Base-by-base conservation (phyloP, 2,329 filamentous ascomycete species). In the Colletotrichum theobromicola region DNA sequence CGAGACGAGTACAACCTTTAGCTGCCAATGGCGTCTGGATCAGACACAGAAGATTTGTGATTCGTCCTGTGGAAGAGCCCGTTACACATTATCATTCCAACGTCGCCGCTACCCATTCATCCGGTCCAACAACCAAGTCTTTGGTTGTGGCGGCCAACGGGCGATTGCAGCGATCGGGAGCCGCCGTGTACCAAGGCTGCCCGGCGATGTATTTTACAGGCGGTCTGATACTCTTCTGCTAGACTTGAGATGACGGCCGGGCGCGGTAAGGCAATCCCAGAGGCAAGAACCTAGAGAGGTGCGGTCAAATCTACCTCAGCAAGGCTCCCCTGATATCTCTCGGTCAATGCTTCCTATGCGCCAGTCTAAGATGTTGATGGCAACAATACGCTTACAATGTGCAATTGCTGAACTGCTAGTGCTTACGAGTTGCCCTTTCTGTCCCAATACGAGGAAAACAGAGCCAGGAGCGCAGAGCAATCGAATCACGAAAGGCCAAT, bases 221-320 rank as follows among this genome's bases (percentile, higher is more conserved):
- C 61, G 24, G 62, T 21, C n/a, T 46, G 10, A 18, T 46, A 10
- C 18, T n/a, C 18, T 12, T n/a, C 37, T 46, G 9, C 18, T 18
- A 46, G n/a, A 46, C 18, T 46, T 46, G 9, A 21, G 37, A 46
- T 46, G 37, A n/a, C 18, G 37, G 18, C 37, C 18, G 18, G 37
- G 37, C 37, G 37, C 18, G 18, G 37, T 9, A 46, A 18, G 37
- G 37, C 37, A n/a, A 46, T 46, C 37, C 37, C 37, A 57, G 53
- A 21, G 26, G 32, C n/a, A 28, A 21, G 57, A 61, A 18, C n/a
- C 18, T 46, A n/a, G 37, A 46, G 34, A 55, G 58, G 28, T 57
- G 50, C 42, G 32, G 67, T 70, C 58, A 57, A 70, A 70, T 60
- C 58, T 70, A 50, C 58, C 66, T 58, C 64, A 35, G 66, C 58